Conservation (phyloP, 371 early-diverging fungal species). For the Funneliformis caledonium region DNA sequence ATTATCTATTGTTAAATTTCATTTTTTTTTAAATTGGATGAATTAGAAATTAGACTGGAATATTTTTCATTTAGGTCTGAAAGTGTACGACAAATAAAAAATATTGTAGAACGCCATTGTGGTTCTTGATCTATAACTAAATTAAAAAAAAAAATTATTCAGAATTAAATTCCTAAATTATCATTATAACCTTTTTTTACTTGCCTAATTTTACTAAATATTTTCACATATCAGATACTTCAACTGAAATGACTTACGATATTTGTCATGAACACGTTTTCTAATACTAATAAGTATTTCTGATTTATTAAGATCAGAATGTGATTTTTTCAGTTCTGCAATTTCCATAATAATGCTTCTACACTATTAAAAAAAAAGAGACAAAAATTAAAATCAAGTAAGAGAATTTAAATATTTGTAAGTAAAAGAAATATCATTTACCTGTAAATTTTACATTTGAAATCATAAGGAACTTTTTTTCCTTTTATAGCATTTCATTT, state of each 20-base stretch:
- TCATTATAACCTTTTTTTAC: neutral
- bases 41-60: too few relatives aligned
- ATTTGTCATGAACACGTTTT: neutral
- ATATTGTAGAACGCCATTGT: neutral
- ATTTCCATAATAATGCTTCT: too few relatives aligned
- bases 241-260: neutral
- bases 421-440: too few relatives aligned
- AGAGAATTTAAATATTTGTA: too few relatives aligned
- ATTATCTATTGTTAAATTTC: neutral
- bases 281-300: neutral
- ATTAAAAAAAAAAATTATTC: neutral
- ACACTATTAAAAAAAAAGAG: too few relatives aligned
- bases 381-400: too few relatives aligned
- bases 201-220: neutral
- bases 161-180: too few relatives aligned
- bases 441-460: too few relatives aligned
- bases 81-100: neutral
- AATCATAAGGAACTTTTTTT: too few relatives aligned
- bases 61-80: neutral
- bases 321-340: neutral
- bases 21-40: too few relatives aligned
- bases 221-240: neutral
- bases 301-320: neutral
- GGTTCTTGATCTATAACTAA: conserved; percentile 5
- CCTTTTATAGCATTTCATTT: too few relatives aligned